Base-by-base conservation (phyloP, 2,329 filamentous ascomycete genomes). In the Fusarium sp. region DNA sequence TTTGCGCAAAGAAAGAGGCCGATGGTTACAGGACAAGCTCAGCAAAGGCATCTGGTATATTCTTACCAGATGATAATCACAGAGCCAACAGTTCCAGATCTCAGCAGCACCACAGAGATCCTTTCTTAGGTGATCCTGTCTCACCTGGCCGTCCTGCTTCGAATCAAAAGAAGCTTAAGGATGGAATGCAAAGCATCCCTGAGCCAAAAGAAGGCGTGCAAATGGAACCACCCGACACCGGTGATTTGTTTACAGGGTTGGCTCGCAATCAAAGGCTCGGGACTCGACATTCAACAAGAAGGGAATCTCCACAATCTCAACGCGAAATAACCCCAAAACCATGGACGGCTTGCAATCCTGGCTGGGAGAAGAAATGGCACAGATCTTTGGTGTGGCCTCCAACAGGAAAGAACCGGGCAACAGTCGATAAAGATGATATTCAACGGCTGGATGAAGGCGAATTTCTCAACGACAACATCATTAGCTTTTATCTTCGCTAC, bases 391-490 rank as follows among this genome's bases (percentile, higher is more conserved):
- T 90, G 5, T 94, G 90, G 79, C 91, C 90, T 7, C 76, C 83
- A 10, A 84, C 82, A 33, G 90, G 90, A 6, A 89, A 87, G 61
- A 88, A 89, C 56, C 87, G 90, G 69, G 90, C 91, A 3, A 90
- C 88, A 3, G 90, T 96, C 3, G 89, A 93, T 64, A 90, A 88
- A 69, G 85, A 88, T n/a, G 94, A 96, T 78, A 90, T 98, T 39
- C 84, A 87, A 26, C 88, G 94, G 47, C 87, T 99, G 6, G 92
- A 97, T 69, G 93, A 97, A 72, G 93, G 91, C 18, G 90, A 98
- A 75, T 97, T 93, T 67, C 83, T 99, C 48, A 99, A 99, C 79
- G 96, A 99, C 83, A 98, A 94, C 78, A 85, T 99, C 35, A 93
- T 99, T 75, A 91, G 90, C 57, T 98, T 98, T 80, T 98, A 97